Evolutionary conservation across 345 rosid species (phyloP), one percentile per base, ranked within the genome.

Genomic region (Gossypium arboreum): DNA sequence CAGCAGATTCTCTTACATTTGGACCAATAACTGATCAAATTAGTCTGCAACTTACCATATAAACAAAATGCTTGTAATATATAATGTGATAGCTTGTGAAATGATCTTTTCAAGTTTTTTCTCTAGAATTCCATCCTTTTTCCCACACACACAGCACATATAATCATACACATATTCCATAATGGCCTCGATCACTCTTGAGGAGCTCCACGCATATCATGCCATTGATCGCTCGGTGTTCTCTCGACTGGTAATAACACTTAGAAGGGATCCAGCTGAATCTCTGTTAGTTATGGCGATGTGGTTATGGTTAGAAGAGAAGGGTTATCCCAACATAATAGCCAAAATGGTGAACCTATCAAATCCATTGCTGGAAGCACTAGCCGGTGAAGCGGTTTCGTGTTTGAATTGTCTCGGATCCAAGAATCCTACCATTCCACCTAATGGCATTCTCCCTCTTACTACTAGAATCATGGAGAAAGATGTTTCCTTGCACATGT

Each of bases 301-400:
- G 2, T 86, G 90, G 90, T 68, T 86, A n/a, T 84, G 86, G 86
- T 77, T 86, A 1, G 88, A 86, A 73, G 80, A 83, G 9, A 68
- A 22, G n/a, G 83, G 83, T 13, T 86, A 67, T 27, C 85, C 88
- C 3, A 84, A 78, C 39, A 24, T 84, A 12, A 20, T 81, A 2
- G 18, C 10, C 9, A 79, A 77, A 73, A 79, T 83, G 80, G 50
- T n/a, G 17, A 17, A 11, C 17, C 73, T 84, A 0, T 39, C 81
- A 0, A 68, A 81, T 71, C 27, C 78, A 9, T 8, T 84, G 29
- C 41, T 86, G 67, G 75, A 76, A 56, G 20, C 54, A 16, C 41
- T 86, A 0, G 86, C 84, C 1, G 79, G 78, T 48, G 90, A 86
- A 45, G 78, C 79, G 2, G 79, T 55, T 71, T 43, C 60, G 0